These are phyloP conservation scores for Ceratobasidium sp. DNA, from an alignment of 1,284 basidiomycete genomes.

Conservation along the genomic window DNA sequence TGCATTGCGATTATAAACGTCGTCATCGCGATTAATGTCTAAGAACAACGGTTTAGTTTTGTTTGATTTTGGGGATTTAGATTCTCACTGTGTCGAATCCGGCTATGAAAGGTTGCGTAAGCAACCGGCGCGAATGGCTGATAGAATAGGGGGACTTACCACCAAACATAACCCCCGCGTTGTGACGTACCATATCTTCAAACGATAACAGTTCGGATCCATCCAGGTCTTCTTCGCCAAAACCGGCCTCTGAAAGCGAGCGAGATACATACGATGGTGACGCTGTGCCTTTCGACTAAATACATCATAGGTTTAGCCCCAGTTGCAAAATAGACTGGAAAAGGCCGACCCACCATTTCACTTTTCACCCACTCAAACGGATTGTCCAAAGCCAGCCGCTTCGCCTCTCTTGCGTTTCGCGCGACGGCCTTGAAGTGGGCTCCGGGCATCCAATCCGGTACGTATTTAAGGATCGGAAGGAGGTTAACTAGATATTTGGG, in stretches of 20 bases:
- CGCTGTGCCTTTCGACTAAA: conserved; percentile 29
- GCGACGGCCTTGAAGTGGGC: conserved; percentile 23
- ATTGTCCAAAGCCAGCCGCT: neutral
- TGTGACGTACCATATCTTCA: conserved; percentile 19
- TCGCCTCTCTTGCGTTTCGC: conserved; percentile 9
- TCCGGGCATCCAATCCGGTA: conserved; percentile 43
- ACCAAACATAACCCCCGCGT: conserved; percentile 31
- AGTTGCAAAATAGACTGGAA: neutral
- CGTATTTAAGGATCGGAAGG: conserved; percentile 22
- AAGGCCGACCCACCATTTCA: conserved; percentile 23
- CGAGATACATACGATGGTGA: conserved; percentile 33
- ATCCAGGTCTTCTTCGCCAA: neutral
- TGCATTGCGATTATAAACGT: conserved; percentile 39
- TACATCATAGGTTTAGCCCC: no score
- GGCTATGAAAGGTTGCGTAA: neutral
- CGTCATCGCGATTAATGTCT: conserved; percentile 19
- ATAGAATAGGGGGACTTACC: neutral
- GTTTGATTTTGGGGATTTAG: no score
- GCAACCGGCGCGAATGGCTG: no score
- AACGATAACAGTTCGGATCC: neutral
- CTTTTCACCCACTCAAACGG: conserved; percentile 36
- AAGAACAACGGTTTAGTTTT: neutral
- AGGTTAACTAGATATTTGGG: conserved; percentile 27
- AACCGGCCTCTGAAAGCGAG: conserved; percentile 15
- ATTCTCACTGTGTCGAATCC: conserved; percentile 29